Evolutionary conservation across 2,329 filamentous ascomycete species (phyloP).

Genomic region (Penicillium sp.): DNA sequence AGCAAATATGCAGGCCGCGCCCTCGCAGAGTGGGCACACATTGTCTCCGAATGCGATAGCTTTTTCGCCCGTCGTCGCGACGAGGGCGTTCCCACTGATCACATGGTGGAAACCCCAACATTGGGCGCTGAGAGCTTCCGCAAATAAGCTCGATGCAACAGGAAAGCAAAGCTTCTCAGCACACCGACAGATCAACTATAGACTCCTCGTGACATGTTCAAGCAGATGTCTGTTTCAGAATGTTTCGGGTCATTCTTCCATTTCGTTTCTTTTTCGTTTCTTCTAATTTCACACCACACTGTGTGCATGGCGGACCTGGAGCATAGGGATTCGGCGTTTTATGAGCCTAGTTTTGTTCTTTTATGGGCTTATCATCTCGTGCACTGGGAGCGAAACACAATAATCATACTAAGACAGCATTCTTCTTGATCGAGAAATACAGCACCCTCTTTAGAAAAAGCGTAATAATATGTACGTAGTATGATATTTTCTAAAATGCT

Average conservation of each 20-base stretch:
- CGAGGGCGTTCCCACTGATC: slow-evolving; percentile 60
- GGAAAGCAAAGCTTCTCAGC: not conserved
- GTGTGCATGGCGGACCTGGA: slow-evolving; percentile 24
- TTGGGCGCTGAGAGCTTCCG: slow-evolving; percentile 63
- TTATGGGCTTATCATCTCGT: slow-evolving; percentile 9
- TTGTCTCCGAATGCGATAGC: slow-evolving; percentile 62
- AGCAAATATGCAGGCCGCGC: slow-evolving; percentile 63
- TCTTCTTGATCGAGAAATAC: slow-evolving; percentile 4
- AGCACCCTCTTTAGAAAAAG: not conserved
- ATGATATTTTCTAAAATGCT: not conserved
- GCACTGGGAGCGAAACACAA: slow-evolving; percentile 11
- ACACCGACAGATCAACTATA: slow-evolving; percentile 14
- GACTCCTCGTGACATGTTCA: slow-evolving; percentile 10
- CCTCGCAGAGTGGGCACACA: slow-evolving; percentile 62
- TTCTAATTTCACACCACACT: slow-evolving; percentile 16
- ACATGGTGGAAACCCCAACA: slow-evolving; percentile 60
- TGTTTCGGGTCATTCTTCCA: slow-evolving; percentile 8
- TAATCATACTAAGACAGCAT: slow-evolving; percentile 21
- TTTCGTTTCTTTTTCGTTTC: slow-evolving; percentile 6
- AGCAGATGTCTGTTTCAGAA: slow-evolving; percentile 12
- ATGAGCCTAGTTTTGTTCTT: slow-evolving; percentile 9
- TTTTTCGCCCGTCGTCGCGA: slow-evolving; percentile 62
- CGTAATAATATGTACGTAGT: not conserved
- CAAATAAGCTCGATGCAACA: slow-evolving; percentile 30
- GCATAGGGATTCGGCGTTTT: slow-evolving; percentile 27